These are phyloP conservation scores for Acacia confusa DNA, from an alignment of 306 rosid species.

Conservation along the genomic window DNA sequence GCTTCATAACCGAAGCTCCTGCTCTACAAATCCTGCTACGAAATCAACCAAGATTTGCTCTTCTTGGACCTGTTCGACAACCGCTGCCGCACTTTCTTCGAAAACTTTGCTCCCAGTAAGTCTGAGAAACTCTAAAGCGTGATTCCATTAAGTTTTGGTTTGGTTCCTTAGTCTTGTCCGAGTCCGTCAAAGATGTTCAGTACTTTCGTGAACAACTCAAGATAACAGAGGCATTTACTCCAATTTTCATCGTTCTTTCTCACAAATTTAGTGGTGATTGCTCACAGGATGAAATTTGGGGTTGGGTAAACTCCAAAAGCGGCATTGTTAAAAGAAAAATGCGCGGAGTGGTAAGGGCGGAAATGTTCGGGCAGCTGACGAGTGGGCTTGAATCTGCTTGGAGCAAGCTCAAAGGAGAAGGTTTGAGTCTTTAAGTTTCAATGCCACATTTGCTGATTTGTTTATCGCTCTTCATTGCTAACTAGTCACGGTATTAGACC, in stretches of 20 bases:
- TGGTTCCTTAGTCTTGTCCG: not conserved
- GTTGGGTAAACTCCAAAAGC: slow-evolving; percentile 72
- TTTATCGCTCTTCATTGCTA: not conserved
- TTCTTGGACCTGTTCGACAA: slow-evolving; percentile 42
- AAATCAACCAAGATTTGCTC: slow-evolving; percentile 46
- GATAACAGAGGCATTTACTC: not conserved
- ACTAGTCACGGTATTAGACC: not conserved
- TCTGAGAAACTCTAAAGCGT: not conserved
- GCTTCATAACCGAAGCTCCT: slow-evolving; percentile 31
- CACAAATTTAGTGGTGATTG: slow-evolving; percentile 5
- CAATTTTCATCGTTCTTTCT: not conserved
- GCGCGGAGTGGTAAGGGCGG: slow-evolving; percentile 77
- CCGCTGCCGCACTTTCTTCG: slow-evolving; percentile 53
- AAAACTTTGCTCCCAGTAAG: slow-evolving; percentile 77
- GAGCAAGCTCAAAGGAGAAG: slow-evolving; percentile 98
- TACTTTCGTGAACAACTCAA: not conserved
- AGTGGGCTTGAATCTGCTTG: slow-evolving; percentile 93
- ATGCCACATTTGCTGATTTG: not conserved
- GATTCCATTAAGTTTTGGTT: not conserved
- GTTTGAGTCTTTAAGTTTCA: slow-evolving; percentile 30
- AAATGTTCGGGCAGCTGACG: slow-evolving; percentile 94
- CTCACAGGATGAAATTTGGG: slow-evolving; percentile 81
- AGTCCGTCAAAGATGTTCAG: not conserved
- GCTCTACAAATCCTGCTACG: slow-evolving; percentile 27
- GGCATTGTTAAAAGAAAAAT: slow-evolving; percentile 38